Evolutionary conservation across 306 rosid genomes (phyloP).

Genomic region (Adenanthera pavonina): DNA sequence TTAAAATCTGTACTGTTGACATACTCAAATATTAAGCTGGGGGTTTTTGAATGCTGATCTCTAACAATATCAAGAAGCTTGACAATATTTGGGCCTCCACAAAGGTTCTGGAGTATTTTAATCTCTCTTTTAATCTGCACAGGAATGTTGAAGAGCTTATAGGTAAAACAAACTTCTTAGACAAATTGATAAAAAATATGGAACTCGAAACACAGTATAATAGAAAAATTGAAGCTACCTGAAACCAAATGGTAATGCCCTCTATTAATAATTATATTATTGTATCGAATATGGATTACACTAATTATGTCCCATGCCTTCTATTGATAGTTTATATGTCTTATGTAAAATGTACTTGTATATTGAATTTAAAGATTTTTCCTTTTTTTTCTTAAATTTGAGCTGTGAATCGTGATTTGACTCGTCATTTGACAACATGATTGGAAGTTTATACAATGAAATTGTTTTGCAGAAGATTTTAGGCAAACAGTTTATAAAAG

Average conservation of each 20-base stretch:
- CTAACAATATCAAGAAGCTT: slow-evolving; percentile 85
- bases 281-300: not conserved
- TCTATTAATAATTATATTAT: not conserved
- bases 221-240: not conserved
- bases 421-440: not conserved
- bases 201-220: slow-evolving; percentile 5
- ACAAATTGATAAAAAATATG: slow-evolving; percentile 1
- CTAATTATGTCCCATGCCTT: slow-evolving; percentile 14
- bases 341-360: not conserved
- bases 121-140: slow-evolving; percentile 86
- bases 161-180: not conserved
- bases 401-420: not conserved
- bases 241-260: not conserved
- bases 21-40: slow-evolving; percentile 80
- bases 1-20: slow-evolving; percentile 87
- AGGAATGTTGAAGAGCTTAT: slow-evolving; percentile 28
- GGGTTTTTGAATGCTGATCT: slow-evolving; percentile 86
- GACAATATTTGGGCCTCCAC: slow-evolving; percentile 84
- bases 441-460: not conserved
- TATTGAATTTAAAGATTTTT: not conserved
- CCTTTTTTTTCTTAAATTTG: not conserved
- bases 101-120: slow-evolving; percentile 81
- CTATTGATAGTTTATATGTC: not conserved
- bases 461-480: slow-evolving; percentile 15
- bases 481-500: slow-evolving; percentile 6